Evolutionary conservation across 202 grass and related monocot genomes (phyloP), one percentile per base, ranked within the genome.

Genomic region (Schoenoplectus triqueter): DNA sequence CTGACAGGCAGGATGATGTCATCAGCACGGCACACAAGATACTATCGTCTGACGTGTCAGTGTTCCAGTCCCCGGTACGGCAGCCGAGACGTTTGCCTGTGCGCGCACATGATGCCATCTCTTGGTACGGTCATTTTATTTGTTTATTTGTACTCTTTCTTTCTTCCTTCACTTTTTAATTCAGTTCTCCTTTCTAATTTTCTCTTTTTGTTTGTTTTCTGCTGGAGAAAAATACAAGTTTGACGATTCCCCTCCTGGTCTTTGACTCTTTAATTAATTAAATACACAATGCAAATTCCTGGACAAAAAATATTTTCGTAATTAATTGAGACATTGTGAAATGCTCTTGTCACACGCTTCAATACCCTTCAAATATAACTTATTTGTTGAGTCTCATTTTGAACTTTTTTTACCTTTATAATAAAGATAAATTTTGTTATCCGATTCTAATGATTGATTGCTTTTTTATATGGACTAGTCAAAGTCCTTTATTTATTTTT

Each of bases 61-160:
- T 82, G 63, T 82, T 68, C 46, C 80, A 67, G 80, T 82, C 61
- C 57, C 57, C 17, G 44, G 80, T 82, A 66, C 80, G 45, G 80
- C 44, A 31, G 62, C 80, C 68, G 80, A 64, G 44, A 81, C 57
- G 41, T 47, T 49, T 65, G 40, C 5, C 14, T 64, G 3, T 74
- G 44, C 17, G 10, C 15, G 6, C 52, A 6, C 78, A 82, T 82
- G 42, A 82, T 82, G 61, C 80, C 46, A 82, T 51, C 62, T 82
- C 80, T 39, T 2, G 14, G 80, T 82, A 82, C 80, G 80, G 63
- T 13, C 60, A 6, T 80, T 50, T 64, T 80, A 9, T 80, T 81
- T 60, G 13, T 42, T 63, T 80, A 49, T 17, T 48, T 80, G 51
- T 49, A 77, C 47, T 55, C 45, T 51, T 50, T 21, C 70, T 50